Evolutionary conservation across 331 rosid species (phyloP).

Genomic region (Pyrus hybrid): DNA sequence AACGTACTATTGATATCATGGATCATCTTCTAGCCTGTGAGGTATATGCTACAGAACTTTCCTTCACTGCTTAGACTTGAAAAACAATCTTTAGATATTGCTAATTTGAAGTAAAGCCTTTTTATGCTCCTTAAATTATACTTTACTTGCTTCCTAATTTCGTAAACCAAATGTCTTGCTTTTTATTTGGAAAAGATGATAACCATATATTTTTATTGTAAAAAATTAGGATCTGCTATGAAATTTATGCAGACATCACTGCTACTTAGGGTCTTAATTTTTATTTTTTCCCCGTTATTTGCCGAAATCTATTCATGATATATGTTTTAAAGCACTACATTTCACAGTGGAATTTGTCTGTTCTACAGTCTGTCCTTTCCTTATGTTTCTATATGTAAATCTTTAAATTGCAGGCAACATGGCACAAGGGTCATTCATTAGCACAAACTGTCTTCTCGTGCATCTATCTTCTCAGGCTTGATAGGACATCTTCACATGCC

Average conservation of each 20-base stretch:
- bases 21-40: slow-evolving; percentile 95
- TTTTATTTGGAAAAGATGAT: too few relatives aligned
- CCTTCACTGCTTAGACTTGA: background rate
- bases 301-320: background rate
- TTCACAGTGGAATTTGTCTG: background rate
- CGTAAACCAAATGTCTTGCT: background rate
- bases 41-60: slow-evolving; percentile 42
- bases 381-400: slow-evolving; percentile 14
- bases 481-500: slow-evolving; percentile 78
- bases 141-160: background rate
- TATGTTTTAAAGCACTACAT: background rate
- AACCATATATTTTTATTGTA: background rate
- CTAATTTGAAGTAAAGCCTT: background rate
- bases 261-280: background rate
- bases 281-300: background rate
- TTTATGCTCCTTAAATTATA: background rate
- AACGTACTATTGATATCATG: slow-evolving; percentile 65
- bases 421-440: slow-evolving; percentile 99
- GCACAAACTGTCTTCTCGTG: slow-evolving; percentile 97
- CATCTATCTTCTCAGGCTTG: slow-evolving; percentile 83
- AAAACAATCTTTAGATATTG: background rate
- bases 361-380: background rate
- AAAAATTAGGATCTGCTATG: background rate
- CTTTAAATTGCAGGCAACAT: slow-evolving; percentile 77
- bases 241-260: background rate